Percentiles rank a stretch among this genome's conserved stretches.
Conservation (phyloP, 1,284 basidiomycete species). For the Heliocybe sulcata region DNA sequence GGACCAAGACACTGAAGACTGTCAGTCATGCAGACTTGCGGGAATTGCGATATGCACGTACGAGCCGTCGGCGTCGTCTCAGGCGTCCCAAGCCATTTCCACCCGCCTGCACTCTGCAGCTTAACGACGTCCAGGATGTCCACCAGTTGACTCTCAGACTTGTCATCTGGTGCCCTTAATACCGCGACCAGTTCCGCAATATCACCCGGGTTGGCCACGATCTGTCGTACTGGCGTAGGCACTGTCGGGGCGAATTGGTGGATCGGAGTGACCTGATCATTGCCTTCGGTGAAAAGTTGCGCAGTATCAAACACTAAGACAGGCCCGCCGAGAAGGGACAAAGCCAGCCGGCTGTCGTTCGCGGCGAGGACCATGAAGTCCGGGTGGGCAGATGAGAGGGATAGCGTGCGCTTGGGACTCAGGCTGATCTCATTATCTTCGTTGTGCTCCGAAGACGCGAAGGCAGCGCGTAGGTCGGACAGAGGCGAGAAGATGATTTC, state of each 20-base stretch:
- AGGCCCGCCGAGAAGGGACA: slow-evolving; percentile 51
- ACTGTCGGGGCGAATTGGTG: slow-evolving; percentile 37
- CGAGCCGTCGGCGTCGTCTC: slow-evolving; percentile 48
- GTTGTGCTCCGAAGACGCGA: slow-evolving; percentile 29
- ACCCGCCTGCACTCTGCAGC: slow-evolving; percentile 52
- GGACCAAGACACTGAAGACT: slow-evolving; percentile 63
- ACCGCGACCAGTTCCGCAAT: slow-evolving; percentile 55
- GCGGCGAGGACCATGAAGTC: slow-evolving; percentile 46
- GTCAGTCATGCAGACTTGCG: slow-evolving; percentile 8
- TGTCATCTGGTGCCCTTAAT: slow-evolving; percentile 37
- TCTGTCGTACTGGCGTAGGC: slow-evolving; percentile 35
- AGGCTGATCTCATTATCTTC: slow-evolving; percentile 30
- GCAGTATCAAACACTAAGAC: slow-evolving; percentile 51
- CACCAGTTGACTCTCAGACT: slow-evolving; percentile 29
- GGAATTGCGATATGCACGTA: slow-evolving; percentile 25
- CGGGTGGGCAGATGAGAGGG: slow-evolving; percentile 35
- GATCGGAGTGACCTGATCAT: slow-evolving; percentile 33
- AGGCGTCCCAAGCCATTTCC: slow-evolving; percentile 41
- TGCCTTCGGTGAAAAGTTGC: slow-evolving; percentile 37
- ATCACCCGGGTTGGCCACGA: slow-evolving; percentile 61
- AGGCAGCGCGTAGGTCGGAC: slow-evolving; percentile 42
- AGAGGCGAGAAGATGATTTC: slow-evolving; percentile 26
- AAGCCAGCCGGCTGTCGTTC: slow-evolving; percentile 50
- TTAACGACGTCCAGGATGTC: slow-evolving; percentile 50
- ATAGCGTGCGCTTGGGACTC: slow-evolving; percentile 38